Base-by-base conservation (phyloP, 768 basidiomycete genomes). In the Russula olivacea region DNA sequence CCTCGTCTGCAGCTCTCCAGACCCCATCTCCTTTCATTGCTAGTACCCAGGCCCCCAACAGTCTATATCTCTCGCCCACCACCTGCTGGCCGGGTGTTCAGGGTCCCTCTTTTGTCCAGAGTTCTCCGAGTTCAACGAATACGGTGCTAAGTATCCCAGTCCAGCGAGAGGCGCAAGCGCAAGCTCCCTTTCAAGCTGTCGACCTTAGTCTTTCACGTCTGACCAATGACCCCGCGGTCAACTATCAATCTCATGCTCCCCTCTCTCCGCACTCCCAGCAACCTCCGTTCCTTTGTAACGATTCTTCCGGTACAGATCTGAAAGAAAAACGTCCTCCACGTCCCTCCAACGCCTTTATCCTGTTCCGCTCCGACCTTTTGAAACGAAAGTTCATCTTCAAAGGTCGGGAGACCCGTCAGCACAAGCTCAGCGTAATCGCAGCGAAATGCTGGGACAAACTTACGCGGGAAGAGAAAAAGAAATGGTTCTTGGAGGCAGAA, bases 271-370 rank as follows among this genome's bases (percentile, higher is more conserved):
- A 43, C 30, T n/a, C 55, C 15, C 55, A 28, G 23, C 6, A 10
- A 14, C 23, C 51, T 17, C 19, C 34, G 3, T 43, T 25, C 14
- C 19, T 38, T 45, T 9, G 23, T 52, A 23, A 41, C 19, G 45
- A 30, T 7, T 15, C 38, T 7, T 17, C 12, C 38, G 43, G 50
- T 28, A 30, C 48, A 4, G 50, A 50, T 17, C 48, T 61, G n/a
- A 53, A 66, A 25, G 23, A 57, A 17, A 67, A 71, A 47, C 76
- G 77, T 51, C 76, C 79, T 21, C 78, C 79, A 36, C 77, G 83
- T 8, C 79, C 83, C 0, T 71, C 80, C 15, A 84, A 84, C 68
- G 81, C 83, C 15, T 85, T 85, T 71, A 80, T 85, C 66, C 72
- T 85, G 54, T 85, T 79, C 72, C 76, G 83, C 48, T 81, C 80